Evolutionary conservation across 2,329 filamentous ascomycete species (phyloP).

Genomic region (Phialocephala subalpina): DNA sequence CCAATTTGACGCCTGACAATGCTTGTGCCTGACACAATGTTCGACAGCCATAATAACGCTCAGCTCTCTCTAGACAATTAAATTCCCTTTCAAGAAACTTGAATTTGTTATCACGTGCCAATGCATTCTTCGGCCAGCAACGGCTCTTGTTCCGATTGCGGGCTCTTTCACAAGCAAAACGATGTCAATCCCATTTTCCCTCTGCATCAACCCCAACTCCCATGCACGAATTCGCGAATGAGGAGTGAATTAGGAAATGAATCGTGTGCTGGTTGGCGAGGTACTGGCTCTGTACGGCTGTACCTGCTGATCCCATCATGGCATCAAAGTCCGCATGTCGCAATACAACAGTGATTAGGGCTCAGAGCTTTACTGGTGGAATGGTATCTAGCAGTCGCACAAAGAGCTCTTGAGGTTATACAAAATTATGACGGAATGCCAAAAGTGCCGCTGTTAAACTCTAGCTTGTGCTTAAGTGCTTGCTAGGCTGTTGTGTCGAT

Average conservation of each 20-base stretch:
- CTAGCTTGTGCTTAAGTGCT: background rate
- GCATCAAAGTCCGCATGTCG: background rate
- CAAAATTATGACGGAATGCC: slow-evolving; percentile 12
- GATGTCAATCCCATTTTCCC: background rate
- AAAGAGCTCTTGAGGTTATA: slow-evolving; percentile 7
- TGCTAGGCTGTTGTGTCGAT: background rate
- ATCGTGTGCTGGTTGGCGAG: slow-evolving; percentile 18
- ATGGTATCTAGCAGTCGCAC: background rate
- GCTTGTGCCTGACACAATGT: no score
- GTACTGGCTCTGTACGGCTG: background rate
- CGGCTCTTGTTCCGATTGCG: no score
- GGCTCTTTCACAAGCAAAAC: no score
- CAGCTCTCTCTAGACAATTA: no score
- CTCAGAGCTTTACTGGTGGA: slow-evolving; percentile 1
- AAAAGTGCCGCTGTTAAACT: background rate
- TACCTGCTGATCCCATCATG: slow-evolving; percentile 19
- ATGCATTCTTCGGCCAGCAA: no score
- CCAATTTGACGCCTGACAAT: no score
- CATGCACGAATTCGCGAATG: background rate
- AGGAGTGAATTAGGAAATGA: slow-evolving; percentile 14
- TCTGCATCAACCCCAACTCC: no score
- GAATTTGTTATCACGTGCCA: no score
- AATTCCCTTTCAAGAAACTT: no score
- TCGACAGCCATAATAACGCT: no score
- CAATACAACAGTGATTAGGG: background rate